phyloP scores from a whole-genome alignment of 2,329 filamentous ascomycete genomes.

The Xylariaceae sp. region DNA sequence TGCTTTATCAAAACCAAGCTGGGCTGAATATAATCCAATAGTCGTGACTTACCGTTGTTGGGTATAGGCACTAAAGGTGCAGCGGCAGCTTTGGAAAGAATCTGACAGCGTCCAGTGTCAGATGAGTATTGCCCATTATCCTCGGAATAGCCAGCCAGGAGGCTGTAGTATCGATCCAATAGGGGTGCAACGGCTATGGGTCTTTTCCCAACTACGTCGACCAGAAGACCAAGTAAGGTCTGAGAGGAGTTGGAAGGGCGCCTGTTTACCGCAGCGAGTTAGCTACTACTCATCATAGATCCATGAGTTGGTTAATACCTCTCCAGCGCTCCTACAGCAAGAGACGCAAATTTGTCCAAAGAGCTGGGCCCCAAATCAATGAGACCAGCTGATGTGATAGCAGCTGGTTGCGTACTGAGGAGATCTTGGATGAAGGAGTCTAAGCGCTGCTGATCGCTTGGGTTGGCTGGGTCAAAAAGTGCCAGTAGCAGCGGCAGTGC shows the following conservation, averaged over 20 bases:
- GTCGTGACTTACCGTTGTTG: background rate
- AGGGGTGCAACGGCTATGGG: conserved; percentile 22
- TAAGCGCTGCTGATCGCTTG: conserved; percentile 43
- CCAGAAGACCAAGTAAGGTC: conserved; percentile 29
- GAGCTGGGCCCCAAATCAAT: conserved; percentile 10
- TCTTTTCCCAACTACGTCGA: conserved; percentile 22
- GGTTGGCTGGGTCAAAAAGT: conserved; percentile 36
- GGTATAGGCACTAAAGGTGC: background rate
- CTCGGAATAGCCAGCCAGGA: conserved; percentile 30
- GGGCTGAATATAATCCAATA: no score
- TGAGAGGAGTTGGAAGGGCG: conserved; percentile 16
- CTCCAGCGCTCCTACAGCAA: conserved; percentile 13
- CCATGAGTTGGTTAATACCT: no score
- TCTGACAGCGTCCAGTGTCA: background rate
- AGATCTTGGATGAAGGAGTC: conserved; percentile 38
- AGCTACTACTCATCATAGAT: no score
- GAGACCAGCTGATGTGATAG: conserved; percentile 5
- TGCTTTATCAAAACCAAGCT: no score
- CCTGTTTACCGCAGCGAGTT: conserved; percentile 9
- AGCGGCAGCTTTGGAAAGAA: background rate
- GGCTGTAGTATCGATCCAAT: conserved; percentile 31
- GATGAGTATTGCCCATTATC: conserved; percentile 5
- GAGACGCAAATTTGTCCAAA: conserved; percentile 18
- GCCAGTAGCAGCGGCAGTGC: conserved; percentile 42
- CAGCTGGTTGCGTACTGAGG: conserved; percentile 3